Evolutionary conservation across 352 stramenopile species (phyloP).

Genomic region (Blastocystis sp.): DNA sequence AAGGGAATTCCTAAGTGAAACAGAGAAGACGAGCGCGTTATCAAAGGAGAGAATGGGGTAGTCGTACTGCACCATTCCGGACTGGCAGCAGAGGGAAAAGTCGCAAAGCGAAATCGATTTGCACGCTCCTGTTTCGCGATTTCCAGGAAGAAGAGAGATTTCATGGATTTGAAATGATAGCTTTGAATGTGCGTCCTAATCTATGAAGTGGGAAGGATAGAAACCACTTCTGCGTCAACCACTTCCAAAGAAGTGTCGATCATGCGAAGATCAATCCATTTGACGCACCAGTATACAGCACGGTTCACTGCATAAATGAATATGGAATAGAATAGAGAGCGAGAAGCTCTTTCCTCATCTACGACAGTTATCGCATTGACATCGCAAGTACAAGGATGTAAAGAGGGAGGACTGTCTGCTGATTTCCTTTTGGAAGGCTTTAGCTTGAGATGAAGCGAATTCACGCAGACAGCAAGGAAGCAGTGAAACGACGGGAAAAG

Average conservation of each 20-base stretch:
- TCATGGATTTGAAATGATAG: no score
- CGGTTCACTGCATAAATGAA: slow-evolving; percentile 1
- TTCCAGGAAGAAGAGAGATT: no score
- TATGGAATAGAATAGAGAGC: background rate
- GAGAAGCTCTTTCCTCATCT: background rate
- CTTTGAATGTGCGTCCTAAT: no score
- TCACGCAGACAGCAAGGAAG: slow-evolving; percentile 12
- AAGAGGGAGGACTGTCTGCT: background rate
- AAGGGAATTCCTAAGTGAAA: no score
- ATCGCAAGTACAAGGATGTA: background rate
- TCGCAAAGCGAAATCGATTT: background rate
- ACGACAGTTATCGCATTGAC: background rate
- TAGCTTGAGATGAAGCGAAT: background rate
- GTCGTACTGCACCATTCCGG: background rate
- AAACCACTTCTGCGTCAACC: background rate
- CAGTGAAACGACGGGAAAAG: slow-evolving; percentile 27
- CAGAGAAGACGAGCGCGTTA: background rate
- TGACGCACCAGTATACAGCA: background rate
- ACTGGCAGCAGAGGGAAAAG: background rate
- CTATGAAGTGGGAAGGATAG: no score
- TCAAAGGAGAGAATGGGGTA: background rate
- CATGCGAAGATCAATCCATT: slow-evolving; percentile 12
- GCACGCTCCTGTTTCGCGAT: no score
- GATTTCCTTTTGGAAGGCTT: background rate
- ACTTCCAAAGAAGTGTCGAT: background rate